Conservation (phyloP, 129 eudicot species). For the Flaveria ramosissima region DNA sequence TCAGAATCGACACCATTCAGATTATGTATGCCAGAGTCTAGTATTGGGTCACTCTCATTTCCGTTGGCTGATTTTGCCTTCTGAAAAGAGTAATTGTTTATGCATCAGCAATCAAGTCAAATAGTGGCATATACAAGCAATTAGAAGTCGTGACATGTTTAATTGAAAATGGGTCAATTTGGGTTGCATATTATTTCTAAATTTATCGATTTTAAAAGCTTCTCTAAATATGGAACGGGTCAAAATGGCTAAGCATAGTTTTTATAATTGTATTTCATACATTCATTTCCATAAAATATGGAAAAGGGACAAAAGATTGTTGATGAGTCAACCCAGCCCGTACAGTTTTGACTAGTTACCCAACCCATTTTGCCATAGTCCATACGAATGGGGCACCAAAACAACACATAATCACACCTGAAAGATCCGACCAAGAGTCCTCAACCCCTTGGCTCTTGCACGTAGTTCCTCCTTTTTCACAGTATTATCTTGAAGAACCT, state of each 20-base stretch:
- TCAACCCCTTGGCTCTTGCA: slow-evolving; percentile 88
- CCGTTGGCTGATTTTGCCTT: slow-evolving; percentile 47
- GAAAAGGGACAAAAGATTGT: neutral
- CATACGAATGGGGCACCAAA: neutral
- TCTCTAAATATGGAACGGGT: neutral
- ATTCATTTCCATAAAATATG: neutral
- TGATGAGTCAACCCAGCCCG: neutral
- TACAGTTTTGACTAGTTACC: neutral
- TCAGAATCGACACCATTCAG: slow-evolving; percentile 58
- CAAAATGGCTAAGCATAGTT: neutral
- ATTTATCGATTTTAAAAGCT: neutral
- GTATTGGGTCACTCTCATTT: slow-evolving; percentile 51
- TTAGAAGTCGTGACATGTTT: too few relatives aligned
- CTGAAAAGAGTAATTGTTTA: slow-evolving; percentile 25
- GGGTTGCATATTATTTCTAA: neutral
- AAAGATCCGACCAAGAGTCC: slow-evolving; percentile 87
- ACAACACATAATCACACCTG: slow-evolving; percentile 50
- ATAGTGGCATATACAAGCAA: neutral
- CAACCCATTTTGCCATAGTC: slow-evolving; percentile 15
- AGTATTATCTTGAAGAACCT: slow-evolving; percentile 89
- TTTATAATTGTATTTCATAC: neutral
- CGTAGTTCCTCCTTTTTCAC: slow-evolving; percentile 91
- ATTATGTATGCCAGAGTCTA: slow-evolving; percentile 43
- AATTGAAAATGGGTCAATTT: neutral
- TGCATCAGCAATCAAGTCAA: slow-evolving; percentile 27